Evolutionary conservation across 345 rosid genomes (phyloP).

Genomic region (Syzygium aqueum): DNA sequence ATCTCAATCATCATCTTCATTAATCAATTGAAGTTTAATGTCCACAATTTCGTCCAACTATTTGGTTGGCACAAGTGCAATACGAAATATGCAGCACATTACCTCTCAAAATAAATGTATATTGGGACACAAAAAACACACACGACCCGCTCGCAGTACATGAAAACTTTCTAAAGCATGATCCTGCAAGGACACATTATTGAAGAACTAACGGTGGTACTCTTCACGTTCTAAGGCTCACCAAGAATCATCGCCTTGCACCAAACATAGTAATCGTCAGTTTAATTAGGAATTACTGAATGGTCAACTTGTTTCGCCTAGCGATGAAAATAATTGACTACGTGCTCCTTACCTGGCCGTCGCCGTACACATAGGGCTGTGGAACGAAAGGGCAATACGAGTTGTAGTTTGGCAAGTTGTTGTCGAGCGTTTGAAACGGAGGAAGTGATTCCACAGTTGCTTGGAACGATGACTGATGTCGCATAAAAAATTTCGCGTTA

Average conservation of each 20-base stretch:
- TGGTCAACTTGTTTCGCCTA: background rate
- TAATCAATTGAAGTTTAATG: background rate
- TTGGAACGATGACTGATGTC: background rate
- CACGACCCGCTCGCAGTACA: background rate
- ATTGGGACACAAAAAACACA: background rate
- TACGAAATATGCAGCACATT: background rate
- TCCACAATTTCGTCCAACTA: background rate
- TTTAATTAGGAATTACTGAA: background rate
- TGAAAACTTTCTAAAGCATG: background rate
- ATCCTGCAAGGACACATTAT: background rate
- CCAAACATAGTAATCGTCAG: background rate
- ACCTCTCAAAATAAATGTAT: background rate
- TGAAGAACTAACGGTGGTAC: background rate
- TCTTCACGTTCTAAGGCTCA: background rate
- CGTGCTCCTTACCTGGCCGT: background rate
- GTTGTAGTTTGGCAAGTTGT: background rate
- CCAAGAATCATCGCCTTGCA: background rate
- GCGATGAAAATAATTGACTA: background rate
- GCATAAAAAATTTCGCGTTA: background rate
- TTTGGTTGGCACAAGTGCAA: background rate
- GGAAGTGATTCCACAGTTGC: background rate
- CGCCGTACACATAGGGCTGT: background rate
- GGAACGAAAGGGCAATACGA: background rate
- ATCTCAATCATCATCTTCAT: background rate
- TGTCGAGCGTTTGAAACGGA: background rate